phyloP scores from a whole-genome alignment of 179 eudicot species.

The Gypsophila paniculata region DNA sequence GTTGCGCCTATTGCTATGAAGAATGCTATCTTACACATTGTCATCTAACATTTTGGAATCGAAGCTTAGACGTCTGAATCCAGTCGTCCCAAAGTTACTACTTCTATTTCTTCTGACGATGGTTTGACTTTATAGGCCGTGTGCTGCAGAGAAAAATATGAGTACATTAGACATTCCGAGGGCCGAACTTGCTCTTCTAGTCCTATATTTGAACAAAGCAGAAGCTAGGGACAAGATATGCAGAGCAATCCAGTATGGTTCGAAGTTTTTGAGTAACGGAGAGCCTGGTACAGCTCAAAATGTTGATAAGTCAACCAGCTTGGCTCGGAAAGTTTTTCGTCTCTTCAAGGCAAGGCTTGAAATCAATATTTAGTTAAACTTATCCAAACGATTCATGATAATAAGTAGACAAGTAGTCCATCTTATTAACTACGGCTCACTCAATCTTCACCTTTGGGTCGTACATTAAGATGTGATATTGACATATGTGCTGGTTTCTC shows the following conservation, averaged over 20 bases:
- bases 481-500: slow-evolving; percentile 20
- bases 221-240: slow-evolving; percentile 99
- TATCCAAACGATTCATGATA: too few relatives aligned
- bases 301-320: slow-evolving; percentile 88
- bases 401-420: too few relatives aligned
- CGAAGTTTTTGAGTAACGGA: slow-evolving; percentile 89
- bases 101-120: slow-evolving; percentile 4
- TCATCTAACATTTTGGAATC: not conserved
- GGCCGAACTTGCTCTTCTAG: slow-evolving; percentile 81
- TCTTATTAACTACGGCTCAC: not conserved
- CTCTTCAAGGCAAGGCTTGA: too few relatives aligned
- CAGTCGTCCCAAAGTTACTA: too few relatives aligned
- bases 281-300: slow-evolving; percentile 95
- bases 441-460: not conserved
- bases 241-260: slow-evolving; percentile 98
- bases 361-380: too few relatives aligned
- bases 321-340: slow-evolving; percentile 97
- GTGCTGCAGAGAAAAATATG: slow-evolving; percentile 43
- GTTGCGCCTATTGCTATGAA: not conserved
- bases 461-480: slow-evolving; percentile 1
- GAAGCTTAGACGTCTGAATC: not conserved
- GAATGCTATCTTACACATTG: not conserved
- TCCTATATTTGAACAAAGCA: slow-evolving; percentile 88
- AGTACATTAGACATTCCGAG: slow-evolving; percentile 65
- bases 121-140: slow-evolving; percentile 26